Conservation (phyloP, 805 yeast species). For the Candida nitratophila region DNA sequence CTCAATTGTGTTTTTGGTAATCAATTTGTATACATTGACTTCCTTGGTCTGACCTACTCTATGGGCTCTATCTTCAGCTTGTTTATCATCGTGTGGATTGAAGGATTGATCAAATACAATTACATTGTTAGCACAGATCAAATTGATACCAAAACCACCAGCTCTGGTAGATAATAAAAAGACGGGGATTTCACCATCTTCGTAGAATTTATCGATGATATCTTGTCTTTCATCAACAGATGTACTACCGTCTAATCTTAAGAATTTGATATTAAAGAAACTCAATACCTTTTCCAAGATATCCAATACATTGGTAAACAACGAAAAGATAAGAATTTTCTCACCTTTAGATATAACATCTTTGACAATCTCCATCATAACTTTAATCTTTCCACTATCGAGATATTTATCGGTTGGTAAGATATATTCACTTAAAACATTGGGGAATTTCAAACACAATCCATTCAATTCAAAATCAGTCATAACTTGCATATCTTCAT, state of each 20-base stretch:
- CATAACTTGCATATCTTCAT: constrained; percentile 94
- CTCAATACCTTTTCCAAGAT: constrained; percentile 73
- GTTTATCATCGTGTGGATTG: constrained; percentile 97
- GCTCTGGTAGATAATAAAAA: constrained; percentile 91
- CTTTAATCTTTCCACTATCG: constrained; percentile 68
- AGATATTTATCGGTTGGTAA: constrained; percentile 46
- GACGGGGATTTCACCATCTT: constrained; percentile 74
- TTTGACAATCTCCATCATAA: constrained; percentile 51
- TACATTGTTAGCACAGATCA: constrained; percentile 92
- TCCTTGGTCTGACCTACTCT: constrained; percentile 90
- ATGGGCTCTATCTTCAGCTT: constrained; percentile 98
- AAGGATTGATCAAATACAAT: constrained; percentile 89
- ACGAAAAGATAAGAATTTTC: constrained; percentile 77
- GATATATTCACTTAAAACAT: constrained; percentile 46
- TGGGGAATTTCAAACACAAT: constrained; percentile 67
- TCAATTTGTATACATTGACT: constrained; percentile 71
- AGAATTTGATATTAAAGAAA: constrained; percentile 55
- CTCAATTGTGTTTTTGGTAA: constrained; percentile 73
- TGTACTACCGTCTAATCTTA: constrained; percentile 90
- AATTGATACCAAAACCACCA: constrained; percentile 97
- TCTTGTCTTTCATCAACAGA: constrained; percentile 91
- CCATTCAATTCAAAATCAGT: constrained; percentile 80
- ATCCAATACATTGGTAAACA: constrained; percentile 89
- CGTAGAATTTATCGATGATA: constrained; percentile 81
- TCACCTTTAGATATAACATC: constrained; percentile 47